Conservation (phyloP, 2,329 filamentous ascomycete genomes). For the Pseudocercospora crystallina region DNA sequence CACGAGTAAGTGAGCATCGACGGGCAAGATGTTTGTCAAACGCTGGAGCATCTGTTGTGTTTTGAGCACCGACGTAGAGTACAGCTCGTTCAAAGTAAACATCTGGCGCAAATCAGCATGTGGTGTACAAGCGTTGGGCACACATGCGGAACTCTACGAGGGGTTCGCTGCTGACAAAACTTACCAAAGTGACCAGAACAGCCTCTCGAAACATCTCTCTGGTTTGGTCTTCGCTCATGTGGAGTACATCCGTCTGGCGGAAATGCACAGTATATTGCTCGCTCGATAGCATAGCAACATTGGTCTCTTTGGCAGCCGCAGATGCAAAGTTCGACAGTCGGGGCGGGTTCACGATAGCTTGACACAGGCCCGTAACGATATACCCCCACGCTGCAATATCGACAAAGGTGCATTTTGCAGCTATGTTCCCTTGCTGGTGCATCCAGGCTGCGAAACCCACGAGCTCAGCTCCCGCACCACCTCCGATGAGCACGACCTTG, state of each 20-base stretch:
- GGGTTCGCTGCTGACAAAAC: no score
- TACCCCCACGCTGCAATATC: conserved; percentile 78
- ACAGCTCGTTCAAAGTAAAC: conserved; percentile 95
- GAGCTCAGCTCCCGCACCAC: conserved; percentile 67
- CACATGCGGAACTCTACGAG: no score
- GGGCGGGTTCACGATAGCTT: conserved; percentile 54
- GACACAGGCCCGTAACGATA: conserved; percentile 60
- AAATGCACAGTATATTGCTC: conserved; percentile 43
- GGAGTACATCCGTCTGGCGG: conserved; percentile 53
- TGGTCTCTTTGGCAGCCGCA: conserved; percentile 43
- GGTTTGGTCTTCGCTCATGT: conserved; percentile 39
- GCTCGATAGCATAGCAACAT: conserved; percentile 37
- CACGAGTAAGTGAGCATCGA: conserved; percentile 72
- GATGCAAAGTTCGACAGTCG: conserved; percentile 50
- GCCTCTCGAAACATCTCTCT: conserved; percentile 31
- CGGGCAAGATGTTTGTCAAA: conserved; percentile 59
- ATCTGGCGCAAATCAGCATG: conserved; percentile 42
- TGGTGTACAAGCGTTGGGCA: no score
- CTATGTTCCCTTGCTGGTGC: conserved; percentile 7
- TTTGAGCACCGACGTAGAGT: conserved; percentile 70
- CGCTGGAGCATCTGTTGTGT: conserved; percentile 75
- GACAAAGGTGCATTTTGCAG: conserved; percentile 61
- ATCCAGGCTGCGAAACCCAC: conserved; percentile 60
- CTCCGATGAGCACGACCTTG: conserved; percentile 60
- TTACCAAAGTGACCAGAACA: conserved; percentile 64